Evolutionary conservation across 2,329 filamentous ascomycete genomes (phyloP), one percentile per base, ranked within the genome.

Genomic region (Achaetomium macrosporum): DNA sequence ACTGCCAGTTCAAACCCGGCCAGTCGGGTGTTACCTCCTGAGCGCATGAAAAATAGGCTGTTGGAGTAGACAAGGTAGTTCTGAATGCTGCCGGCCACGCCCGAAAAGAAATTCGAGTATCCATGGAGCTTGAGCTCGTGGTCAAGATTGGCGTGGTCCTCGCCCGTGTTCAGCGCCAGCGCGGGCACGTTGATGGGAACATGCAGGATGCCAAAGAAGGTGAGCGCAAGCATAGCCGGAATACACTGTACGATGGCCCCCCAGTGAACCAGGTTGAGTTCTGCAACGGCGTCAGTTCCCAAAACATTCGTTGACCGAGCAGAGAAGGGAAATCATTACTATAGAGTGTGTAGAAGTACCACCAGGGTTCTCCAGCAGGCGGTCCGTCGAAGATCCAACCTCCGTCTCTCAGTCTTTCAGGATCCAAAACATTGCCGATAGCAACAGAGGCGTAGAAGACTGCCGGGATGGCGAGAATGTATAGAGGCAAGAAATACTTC

Each of bases 61-160:
- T 99, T 99, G 54, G 92, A 92, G 64, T 97, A 99, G 0, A 99
- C 93, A 1, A 99, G 79, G 65, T 99, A 99, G 68, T 99, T 99
- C 70, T 95, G 79, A 54, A 99, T 95, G 65, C 91, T 96, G 12
- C 93, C 93, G 12, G 82, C 76, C 57, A 85, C 81, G 2, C 93
- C 93, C 9, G 92, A 97, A 11, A 97, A 63, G 16, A 91, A 86
- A 69, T 99, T 99, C 1, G 92, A 96, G 60, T 93, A 82, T 2
- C 93, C 93, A 64, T 99, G 93, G 41, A 95, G 84, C 64, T 91
- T 90, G 19, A 99, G 76, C 68, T 99, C 93, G 57, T 88, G 83
- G 65, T 99, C 90, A 45, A 99, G 82, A 65, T 95, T 85, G 30
- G 95, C 80, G 65, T 97, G 88, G 66, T 99, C 93, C 68, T 97